These are phyloP conservation scores for Diaporthe capsici DNA, from an alignment of 2,329 filamentous ascomycete genomes.

Conservation along the genomic window DNA sequence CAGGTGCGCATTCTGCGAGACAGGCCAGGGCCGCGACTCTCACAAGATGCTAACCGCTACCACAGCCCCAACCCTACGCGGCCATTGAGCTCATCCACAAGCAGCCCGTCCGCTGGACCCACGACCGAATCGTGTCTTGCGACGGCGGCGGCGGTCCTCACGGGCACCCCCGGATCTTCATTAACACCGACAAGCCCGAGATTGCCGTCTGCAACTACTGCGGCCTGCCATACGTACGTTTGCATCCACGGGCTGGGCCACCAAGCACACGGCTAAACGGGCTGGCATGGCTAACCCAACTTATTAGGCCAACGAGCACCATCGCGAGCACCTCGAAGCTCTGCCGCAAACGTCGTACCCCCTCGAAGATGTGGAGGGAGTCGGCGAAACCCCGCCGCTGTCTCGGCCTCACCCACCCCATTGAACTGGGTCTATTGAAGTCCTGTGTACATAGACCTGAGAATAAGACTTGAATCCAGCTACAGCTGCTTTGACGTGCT, in stretches of 20 bases:
- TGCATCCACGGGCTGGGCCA: background rate
- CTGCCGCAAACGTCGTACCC: slow-evolving; percentile 87
- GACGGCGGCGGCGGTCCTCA: slow-evolving; percentile 92
- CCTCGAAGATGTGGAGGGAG: slow-evolving; percentile 62
- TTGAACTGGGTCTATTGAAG: background rate
- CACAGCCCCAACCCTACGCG: slow-evolving; percentile 86
- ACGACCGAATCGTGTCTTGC: slow-evolving; percentile 85
- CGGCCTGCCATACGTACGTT: slow-evolving; percentile 88
- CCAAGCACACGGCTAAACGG: slow-evolving; percentile 1
- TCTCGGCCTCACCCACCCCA: slow-evolving; percentile 39
- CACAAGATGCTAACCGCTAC: slow-evolving; percentile 6
- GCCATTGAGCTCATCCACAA: slow-evolving; percentile 97
- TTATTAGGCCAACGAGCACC: slow-evolving; percentile 86
- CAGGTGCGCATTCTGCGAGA: slow-evolving; percentile 75
- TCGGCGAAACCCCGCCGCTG: slow-evolving; percentile 45
- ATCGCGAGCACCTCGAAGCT: slow-evolving; percentile 87
- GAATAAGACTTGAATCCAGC: slow-evolving; percentile 12
- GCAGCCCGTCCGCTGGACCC: slow-evolving; percentile 93
- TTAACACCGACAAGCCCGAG: slow-evolving; percentile 98
- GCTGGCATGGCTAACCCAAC: background rate
- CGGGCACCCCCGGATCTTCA: slow-evolving; percentile 94
- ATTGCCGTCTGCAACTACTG: slow-evolving; percentile 94
- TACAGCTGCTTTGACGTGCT: background rate
- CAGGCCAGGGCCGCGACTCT: no score
- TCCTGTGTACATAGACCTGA: slow-evolving; percentile 36